Evolutionary conservation across 2,329 filamentous ascomycete genomes (phyloP), one percentile per base, ranked within the genome.

Genomic region (Scedosporium apiospermum): DNA sequence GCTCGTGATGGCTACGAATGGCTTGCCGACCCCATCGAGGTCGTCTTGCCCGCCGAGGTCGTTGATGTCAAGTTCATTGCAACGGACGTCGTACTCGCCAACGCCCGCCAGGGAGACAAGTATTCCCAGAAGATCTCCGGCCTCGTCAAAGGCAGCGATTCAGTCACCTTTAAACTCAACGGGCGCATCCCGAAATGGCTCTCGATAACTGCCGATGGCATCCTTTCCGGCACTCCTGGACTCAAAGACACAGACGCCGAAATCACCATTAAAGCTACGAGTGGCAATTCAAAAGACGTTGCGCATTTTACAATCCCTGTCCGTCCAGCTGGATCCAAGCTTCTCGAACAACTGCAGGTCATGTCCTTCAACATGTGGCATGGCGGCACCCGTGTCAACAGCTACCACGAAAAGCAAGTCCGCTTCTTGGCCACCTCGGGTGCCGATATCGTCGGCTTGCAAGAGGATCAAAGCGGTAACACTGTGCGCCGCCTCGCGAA

Each of bases 341-440:
- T 78, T 2, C 68, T 78, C 1, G 68, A 71, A 9, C 60, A 72
- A 26, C 66, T 78, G 41, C 69, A 69, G 49, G 71, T 77, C 12
- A 66, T 77, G 58, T 69, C 73, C 3, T 73, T 71, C 63, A 78
- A 78, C 67, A 68, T 78, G 60, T 78, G 76, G 76, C 65, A 69
- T 57, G 73, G 74, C 3, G 76, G 75, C 55, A 70, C 70, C 2
- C 64, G 68, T 7, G 71, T 78, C 38, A 71, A 71, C 30, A 65
- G 72, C 64, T 74, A 72, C 63, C 73, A 76, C 63, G 67, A 68
- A 53, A 78, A 77, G 68, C 75, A 77, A 62, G 67, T 77, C 18
- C 66, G 65, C 3, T 75, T 75, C 66, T 67, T 78, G 4, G 65
- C 67, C 27, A 65, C 67, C 2, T 68, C 59, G 7, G 71, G 71